Percentiles rank a stretch among this genome's conserved stretches.
Evolutionary conservation across 106 monocot species (phyloP).

Genomic region (Allium sativum): DNA sequence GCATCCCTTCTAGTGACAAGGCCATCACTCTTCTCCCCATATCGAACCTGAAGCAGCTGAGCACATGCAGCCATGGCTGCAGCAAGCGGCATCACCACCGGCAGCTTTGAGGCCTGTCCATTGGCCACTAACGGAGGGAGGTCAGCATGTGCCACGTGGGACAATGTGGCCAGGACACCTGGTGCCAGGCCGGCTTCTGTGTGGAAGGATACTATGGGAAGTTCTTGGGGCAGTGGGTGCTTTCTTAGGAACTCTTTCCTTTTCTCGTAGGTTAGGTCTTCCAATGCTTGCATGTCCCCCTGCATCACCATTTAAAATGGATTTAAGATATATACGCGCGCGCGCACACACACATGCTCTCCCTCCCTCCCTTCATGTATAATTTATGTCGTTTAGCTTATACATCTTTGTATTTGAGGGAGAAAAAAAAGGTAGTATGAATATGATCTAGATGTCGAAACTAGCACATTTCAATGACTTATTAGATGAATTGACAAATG

Average conservation of each 20-base stretch:
- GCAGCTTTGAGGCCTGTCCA: constrained; percentile 36
- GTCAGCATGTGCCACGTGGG: constrained; percentile 69
- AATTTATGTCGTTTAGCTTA: too few relatives aligned
- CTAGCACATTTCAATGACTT: too few relatives aligned
- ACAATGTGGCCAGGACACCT: constrained; percentile 43
- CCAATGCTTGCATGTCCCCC: constrained; percentile 69
- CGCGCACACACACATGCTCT: too few relatives aligned
- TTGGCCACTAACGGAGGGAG: constrained; percentile 33
- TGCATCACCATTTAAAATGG: constrained; percentile 8
- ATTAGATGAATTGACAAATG: too few relatives aligned
- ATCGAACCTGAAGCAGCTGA: constrained; percentile 54
- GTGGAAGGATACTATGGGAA: constrained; percentile 76
- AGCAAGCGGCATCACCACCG: constrained; percentile 63
- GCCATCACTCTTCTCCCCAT: constrained; percentile 75
- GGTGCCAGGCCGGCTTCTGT: constrained; percentile 58
- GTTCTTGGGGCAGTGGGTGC: constrained; percentile 49
- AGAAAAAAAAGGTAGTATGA: too few relatives aligned
- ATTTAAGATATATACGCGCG: background rate
- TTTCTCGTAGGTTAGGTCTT: constrained; percentile 70
- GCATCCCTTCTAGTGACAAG: constrained; percentile 70
- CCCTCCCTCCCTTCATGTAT: too few relatives aligned
- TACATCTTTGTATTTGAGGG: too few relatives aligned
- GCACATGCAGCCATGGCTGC: constrained; percentile 73
- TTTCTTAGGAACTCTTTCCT: constrained; percentile 48
- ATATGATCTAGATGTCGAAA: too few relatives aligned